A percentile compares a stretch with the other conserved stretches of the same genome.
These are phyloP conservation scores for Hypocreales sp. DNA, from an alignment of 2,329 filamentous ascomycete genomes.

Conservation along the genomic window DNA sequence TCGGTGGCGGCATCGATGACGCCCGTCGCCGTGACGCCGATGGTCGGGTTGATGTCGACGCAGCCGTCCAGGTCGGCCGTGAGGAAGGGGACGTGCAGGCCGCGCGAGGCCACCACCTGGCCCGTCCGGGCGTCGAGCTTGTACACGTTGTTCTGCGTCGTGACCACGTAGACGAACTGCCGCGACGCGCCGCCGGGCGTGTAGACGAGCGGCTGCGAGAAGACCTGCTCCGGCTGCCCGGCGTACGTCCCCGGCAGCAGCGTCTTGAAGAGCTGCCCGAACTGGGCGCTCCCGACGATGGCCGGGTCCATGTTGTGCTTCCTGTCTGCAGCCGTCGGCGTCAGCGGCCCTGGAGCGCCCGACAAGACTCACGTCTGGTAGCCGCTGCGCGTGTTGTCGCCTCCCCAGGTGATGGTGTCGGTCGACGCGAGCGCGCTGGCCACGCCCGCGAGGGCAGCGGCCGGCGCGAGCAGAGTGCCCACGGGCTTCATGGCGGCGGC, in stretches of 20 bases:
- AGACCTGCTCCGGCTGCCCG: slow-evolving; percentile 33
- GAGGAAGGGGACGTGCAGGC: slow-evolving; percentile 32
- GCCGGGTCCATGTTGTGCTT: slow-evolving; percentile 50
- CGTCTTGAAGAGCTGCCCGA: slow-evolving; percentile 38
- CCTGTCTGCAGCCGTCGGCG: slow-evolving; percentile 6
- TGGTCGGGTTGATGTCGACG: slow-evolving; percentile 29
- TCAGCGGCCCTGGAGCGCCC: too few species aligned
- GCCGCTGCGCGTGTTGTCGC: slow-evolving; percentile 36
- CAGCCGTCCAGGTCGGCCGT: slow-evolving; percentile 31
- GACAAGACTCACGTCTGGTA: slow-evolving; percentile 39
- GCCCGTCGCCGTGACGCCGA: slow-evolving; percentile 29
- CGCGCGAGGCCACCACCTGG: slow-evolving; percentile 28
- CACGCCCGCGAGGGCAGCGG: slow-evolving; percentile 17
- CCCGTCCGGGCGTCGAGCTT: slow-evolving; percentile 40
- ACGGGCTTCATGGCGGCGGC: slow-evolving; percentile 10
- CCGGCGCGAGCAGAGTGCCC: slow-evolving; percentile 13
- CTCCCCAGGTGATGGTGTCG: slow-evolving; percentile 44
- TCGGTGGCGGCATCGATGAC: slow-evolving; percentile 28
- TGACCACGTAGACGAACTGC: slow-evolving; percentile 40
- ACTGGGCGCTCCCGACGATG: slow-evolving; percentile 36
- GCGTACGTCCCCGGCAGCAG: slow-evolving; percentile 35
- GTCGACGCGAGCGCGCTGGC: slow-evolving; percentile 24
- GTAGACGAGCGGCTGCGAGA: slow-evolving; percentile 32
- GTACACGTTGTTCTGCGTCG: slow-evolving; percentile 42
- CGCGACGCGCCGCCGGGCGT: slow-evolving; percentile 27